Conservation (phyloP, 2,329 filamentous ascomycete species). For the Drechslerella dactyloides region DNA sequence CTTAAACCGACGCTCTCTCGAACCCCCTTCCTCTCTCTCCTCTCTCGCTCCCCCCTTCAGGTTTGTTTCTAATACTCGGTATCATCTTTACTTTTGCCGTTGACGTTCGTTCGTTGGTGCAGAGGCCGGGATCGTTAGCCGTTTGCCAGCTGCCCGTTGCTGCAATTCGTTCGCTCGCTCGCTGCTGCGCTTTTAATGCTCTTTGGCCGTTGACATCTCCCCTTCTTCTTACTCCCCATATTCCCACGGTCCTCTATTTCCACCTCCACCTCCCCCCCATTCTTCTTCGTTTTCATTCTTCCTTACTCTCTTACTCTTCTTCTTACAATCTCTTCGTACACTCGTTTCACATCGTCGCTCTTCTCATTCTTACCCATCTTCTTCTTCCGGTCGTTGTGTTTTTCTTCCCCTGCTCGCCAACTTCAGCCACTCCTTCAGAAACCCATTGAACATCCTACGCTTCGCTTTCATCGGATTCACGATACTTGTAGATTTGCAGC, state of each 20-base stretch:
- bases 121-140: no score
- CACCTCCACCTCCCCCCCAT: slow-evolving; percentile 7
- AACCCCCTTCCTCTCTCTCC: slow-evolving; percentile 18
- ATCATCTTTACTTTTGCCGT: not conserved
- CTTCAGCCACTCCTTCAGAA: slow-evolving; percentile 23
- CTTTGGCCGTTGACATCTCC: not conserved
- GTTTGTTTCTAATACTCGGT: slow-evolving; percentile 1
- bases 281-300: slow-evolving; percentile 52
- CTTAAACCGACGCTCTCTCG: slow-evolving; percentile 12
- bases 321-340: slow-evolving; percentile 48
- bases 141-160: no score
- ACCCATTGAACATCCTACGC: not conserved
- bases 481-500: slow-evolving; percentile 29
- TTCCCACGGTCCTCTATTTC: slow-evolving; percentile 15
- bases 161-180: no score
- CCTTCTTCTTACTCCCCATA: slow-evolving; percentile 33
- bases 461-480: slow-evolving; percentile 20
- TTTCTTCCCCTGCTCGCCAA: slow-evolving; percentile 50
- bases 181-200: not conserved
- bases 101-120: not conserved
- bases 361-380: slow-evolving; percentile 18
- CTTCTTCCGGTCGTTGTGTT: slow-evolving; percentile 34
- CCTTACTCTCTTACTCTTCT: slow-evolving; percentile 52
- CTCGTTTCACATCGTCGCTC: slow-evolving; percentile 56
- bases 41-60: not conserved